Evolutionary conservation across 2,329 filamentous ascomycete species (phyloP).

Genomic region (Septoria petroselini): DNA sequence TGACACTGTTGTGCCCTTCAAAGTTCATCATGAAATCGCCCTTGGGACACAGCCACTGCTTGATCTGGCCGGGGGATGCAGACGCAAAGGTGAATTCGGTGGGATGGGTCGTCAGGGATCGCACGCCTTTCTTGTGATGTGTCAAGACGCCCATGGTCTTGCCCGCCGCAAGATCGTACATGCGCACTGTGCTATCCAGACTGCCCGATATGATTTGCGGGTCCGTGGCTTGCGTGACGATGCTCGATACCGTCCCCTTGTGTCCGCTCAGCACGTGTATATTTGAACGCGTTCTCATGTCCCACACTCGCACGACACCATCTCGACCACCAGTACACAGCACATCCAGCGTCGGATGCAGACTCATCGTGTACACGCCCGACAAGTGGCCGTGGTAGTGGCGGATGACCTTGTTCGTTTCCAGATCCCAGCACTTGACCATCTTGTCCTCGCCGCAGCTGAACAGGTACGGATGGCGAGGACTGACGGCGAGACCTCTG

Average conservation of each 20-base stretch:
- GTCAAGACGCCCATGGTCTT: slow-evolving; percentile 96
- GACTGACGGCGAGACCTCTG: slow-evolving; percentile 84
- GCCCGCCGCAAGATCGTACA: slow-evolving; percentile 94
- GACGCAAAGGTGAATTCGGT: slow-evolving; percentile 94
- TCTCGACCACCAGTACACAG: slow-evolving; percentile 92
- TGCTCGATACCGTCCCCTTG: slow-evolving; percentile 81
- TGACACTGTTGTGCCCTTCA: slow-evolving; percentile 91
- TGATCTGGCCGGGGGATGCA: slow-evolving; percentile 88
- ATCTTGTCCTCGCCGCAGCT: slow-evolving; percentile 99
- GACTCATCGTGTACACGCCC: slow-evolving; percentile 85
- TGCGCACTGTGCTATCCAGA: slow-evolving; percentile 81
- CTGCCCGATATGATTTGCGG: slow-evolving; percentile 94
- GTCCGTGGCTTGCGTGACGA: slow-evolving; percentile 93
- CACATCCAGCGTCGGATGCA: slow-evolving; percentile 95
- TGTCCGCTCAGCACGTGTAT: slow-evolving; percentile 91
- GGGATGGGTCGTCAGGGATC: slow-evolving; percentile 78
- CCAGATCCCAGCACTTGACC: slow-evolving; percentile 99
- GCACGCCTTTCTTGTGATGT: slow-evolving; percentile 97
- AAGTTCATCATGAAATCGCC: slow-evolving; percentile 99
- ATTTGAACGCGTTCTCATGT: slow-evolving; percentile 95
- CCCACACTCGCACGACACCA: slow-evolving; percentile 93
- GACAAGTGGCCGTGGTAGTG: slow-evolving; percentile 97
- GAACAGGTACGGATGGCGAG: slow-evolving; percentile 93
- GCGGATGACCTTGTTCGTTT: slow-evolving; percentile 98
- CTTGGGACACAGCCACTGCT: slow-evolving; percentile 99